phyloP scores from a whole-genome alignment of 208 protist species.

The Cochliopodium minus region DNA sequence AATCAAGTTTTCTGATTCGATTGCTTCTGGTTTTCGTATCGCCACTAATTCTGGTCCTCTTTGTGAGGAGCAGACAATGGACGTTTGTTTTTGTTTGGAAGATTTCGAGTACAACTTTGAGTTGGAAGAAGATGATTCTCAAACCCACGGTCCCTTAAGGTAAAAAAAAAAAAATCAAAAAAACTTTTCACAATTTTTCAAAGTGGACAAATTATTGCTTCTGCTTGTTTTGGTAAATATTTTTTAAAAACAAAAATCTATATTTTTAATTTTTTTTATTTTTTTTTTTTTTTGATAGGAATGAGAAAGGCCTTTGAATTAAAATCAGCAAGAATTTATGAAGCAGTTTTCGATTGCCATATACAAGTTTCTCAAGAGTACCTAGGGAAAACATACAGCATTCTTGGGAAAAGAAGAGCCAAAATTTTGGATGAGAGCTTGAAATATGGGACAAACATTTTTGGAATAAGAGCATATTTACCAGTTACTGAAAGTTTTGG shows the following conservation, averaged over 20 bases:
- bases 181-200: no score
- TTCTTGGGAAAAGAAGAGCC: slow-evolving; percentile 56
- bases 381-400: slow-evolving; percentile 60
- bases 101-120: slow-evolving; percentile 1
- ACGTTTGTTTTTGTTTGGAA: slow-evolving; percentile 33
- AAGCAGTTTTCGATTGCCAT: slow-evolving; percentile 87
- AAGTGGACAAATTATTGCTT: no score
- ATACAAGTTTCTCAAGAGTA: slow-evolving; percentile 66
- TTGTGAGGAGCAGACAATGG: slow-evolving; percentile 87
- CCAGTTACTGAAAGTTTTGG: slow-evolving; percentile 91
- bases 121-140: background rate
- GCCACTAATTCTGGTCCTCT: slow-evolving; percentile 75
- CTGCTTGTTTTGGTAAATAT: no score
- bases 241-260: no score
- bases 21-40: slow-evolving; percentile 82
- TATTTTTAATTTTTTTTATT: no score
- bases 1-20: no score
- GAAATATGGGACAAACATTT: slow-evolving; percentile 79
- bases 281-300: no score
- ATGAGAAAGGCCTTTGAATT: slow-evolving; percentile 59
- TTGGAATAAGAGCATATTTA: slow-evolving; percentile 74
- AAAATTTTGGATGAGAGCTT: slow-evolving; percentile 75
- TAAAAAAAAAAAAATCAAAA: no score
- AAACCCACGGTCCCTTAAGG: background rate
- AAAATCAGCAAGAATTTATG: slow-evolving; percentile 64